Base-by-base conservation (phyloP, 2,329 filamentous ascomycete species). In the Canariomyces notabilis region DNA sequence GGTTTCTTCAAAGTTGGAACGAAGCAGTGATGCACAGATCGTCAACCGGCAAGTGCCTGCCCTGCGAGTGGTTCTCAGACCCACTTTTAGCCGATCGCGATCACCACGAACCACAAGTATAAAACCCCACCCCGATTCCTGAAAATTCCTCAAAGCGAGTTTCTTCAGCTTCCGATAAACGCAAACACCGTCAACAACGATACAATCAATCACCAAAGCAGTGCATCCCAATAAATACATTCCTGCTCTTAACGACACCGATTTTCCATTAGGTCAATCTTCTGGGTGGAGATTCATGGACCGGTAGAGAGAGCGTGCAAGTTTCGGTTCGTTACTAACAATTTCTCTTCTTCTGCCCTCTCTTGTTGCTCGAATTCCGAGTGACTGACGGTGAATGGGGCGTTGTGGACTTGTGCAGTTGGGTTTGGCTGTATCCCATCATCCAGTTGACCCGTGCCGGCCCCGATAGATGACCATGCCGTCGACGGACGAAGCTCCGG, bases 391-490 rank as follows among this genome's bases (percentile, higher is more conserved):
- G 19, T 14, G 29, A 21, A 43, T 43, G 34, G 35, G n/a, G 40
- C 21, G 22, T 26, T 22, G 22, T 33, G 18, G 11, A 21, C 8
- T 15, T 44, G 21, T 31, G 15, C 31, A 20, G 2, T 22, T 11
- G 9, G 3, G 8, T 16, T 33, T 32, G n/a, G 12, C 16, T 18
- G 22, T 11, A 3, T n/a, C n/a, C 22, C 22, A 31, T n/a, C 15
- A 15, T 22, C n/a, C 6, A 23, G 8, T 35, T 18, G 6, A 23
- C 35, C n/a, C 26, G 6, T 18, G 9, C 5, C 20, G 20, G 19
- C 39, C 43, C 36, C 42, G 20, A 29, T 4, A 29, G 9, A 11
- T 8, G 26, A 9, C 42, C 47, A 49, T 49, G 47, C 23, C 47
- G 22, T 9, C 31, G 4, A 21, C 23, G 19, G 19, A 21, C 8